Evolutionary conservation across 805 yeast species (phyloP).

Genomic region (Yarrowia bubula): DNA sequence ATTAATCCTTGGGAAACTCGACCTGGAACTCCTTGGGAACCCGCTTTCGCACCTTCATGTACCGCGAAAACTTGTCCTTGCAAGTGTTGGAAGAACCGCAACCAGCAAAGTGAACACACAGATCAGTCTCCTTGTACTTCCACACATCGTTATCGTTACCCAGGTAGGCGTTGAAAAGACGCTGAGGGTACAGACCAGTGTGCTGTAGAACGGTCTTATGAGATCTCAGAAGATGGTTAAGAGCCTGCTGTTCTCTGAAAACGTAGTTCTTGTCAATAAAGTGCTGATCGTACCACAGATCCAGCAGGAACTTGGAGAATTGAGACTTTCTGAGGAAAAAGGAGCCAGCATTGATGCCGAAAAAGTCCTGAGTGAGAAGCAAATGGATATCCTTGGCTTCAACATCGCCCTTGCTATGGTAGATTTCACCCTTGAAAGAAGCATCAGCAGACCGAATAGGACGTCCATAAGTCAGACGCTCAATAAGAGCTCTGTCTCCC

Average conservation of each 20-base stretch:
- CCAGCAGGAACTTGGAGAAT: conserved; percentile 34
- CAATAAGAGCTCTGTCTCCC: conserved; percentile 34
- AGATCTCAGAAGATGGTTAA: conserved; percentile 31
- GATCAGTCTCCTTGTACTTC: conserved; percentile 34
- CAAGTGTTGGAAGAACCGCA: conserved; percentile 21
- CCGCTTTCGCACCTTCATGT: conserved; percentile 5
- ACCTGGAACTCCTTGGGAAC: conserved; percentile 26
- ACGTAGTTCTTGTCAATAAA: conserved; percentile 29
- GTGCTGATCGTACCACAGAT: conserved; percentile 38
- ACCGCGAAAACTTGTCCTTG: conserved; percentile 3
- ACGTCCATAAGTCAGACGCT: conserved; percentile 33
- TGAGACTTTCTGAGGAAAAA: conserved; percentile 35
- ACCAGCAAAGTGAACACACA: conserved; percentile 39
- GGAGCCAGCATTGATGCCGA: conserved; percentile 40
- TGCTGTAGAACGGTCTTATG: conserved; percentile 32
- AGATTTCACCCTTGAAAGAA: conserved; percentile 20
- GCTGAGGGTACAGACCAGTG: conserved; percentile 38
- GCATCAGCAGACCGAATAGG: conserved; percentile 31
- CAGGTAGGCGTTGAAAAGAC: conserved; percentile 36
- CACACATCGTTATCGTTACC: conserved; percentile 27
- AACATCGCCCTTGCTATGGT: conserved; percentile 1
- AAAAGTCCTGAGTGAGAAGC: conserved; percentile 36
- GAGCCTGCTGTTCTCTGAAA: conserved; percentile 36
- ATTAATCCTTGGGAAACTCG: conserved; percentile 1
- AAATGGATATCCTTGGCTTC: conserved; percentile 33